These are phyloP conservation scores for Phytophthora megakarya DNA, from an alignment of 352 stramenopile genomes.

Conservation along the genomic window DNA sequence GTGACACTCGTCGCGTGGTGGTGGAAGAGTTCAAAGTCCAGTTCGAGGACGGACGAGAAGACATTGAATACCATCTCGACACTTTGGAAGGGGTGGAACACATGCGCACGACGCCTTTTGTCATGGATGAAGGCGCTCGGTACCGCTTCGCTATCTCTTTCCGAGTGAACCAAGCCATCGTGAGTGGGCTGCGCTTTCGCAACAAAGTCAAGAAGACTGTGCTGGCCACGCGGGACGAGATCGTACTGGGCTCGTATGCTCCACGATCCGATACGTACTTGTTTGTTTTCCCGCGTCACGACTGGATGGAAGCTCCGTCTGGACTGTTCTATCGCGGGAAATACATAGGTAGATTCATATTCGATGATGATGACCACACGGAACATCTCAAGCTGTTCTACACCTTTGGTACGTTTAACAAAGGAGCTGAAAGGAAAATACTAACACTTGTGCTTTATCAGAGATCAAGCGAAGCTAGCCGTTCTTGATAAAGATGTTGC, in stretches of 20 bases:
- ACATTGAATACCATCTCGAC: conserved; percentile 79
- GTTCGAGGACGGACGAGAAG: conserved; percentile 70
- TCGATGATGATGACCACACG: conserved; percentile 68
- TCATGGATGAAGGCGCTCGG: conserved; percentile 70
- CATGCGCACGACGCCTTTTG: conserved; percentile 76
- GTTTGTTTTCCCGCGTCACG: conserved; percentile 80
- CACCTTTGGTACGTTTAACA: conserved; percentile 77
- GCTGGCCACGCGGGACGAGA: conserved; percentile 71
- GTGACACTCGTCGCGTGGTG: conserved; percentile 71
- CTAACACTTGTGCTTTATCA: conserved; percentile 20
- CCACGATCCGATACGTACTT: conserved; percentile 74
- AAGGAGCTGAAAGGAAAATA: not conserved
- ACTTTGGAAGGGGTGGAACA: conserved; percentile 68
- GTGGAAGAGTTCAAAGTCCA: conserved; percentile 88
- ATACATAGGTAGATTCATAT: conserved; percentile 82
- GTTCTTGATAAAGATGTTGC: not conserved
- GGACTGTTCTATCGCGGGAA: conserved; percentile 89
- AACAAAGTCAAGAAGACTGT: conserved; percentile 90
- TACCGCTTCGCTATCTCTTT: conserved; percentile 90
- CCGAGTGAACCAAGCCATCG: conserved; percentile 84
- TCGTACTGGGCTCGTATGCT: conserved; percentile 87
- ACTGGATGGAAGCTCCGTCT: conserved; percentile 83
- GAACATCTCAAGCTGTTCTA: conserved; percentile 80
- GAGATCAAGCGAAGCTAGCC: conserved; percentile 62
- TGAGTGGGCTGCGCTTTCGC: conserved; percentile 82